Evolutionary conservation across 805 yeast genomes (phyloP).

Genomic region (Kluyveromyces wickerhamii): DNA sequence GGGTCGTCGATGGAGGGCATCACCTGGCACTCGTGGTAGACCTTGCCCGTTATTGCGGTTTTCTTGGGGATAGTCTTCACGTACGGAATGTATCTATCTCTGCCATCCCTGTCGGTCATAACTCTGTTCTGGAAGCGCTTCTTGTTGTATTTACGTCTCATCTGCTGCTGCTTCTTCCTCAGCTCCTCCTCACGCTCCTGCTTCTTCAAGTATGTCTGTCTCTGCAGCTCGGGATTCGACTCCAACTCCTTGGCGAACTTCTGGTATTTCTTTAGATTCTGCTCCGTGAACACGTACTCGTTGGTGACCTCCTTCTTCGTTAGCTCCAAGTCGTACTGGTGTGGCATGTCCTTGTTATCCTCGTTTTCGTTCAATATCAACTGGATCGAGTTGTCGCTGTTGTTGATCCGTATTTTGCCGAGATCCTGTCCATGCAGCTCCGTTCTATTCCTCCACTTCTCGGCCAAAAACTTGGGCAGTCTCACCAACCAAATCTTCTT

Average conservation of each 20-base stretch:
- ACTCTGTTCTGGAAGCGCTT: conserved; percentile 29
- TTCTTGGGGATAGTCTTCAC: conserved; percentile 84
- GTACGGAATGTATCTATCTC: conserved; percentile 58
- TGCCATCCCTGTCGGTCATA: conserved; percentile 33
- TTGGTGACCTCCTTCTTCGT: conserved; percentile 76
- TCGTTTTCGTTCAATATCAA: conserved; percentile 44
- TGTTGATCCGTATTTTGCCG: conserved; percentile 71
- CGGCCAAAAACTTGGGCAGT: conserved; percentile 79
- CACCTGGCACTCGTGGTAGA: conserved; percentile 86
- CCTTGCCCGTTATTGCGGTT: conserved; percentile 78
- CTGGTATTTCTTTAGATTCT: conserved; percentile 56
- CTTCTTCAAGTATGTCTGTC: conserved; percentile 27
- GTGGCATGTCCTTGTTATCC: conserved; percentile 56
- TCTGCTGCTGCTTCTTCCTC: conserved; percentile 32
- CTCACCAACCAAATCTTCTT: conserved; percentile 90
- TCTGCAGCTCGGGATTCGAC: conserved; percentile 32
- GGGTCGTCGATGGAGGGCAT: conserved; percentile 70
- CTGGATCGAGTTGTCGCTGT: conserved; percentile 43
- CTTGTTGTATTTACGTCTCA: conserved; percentile 32
- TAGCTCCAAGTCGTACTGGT: conserved; percentile 72
- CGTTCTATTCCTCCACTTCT: conserved; percentile 63
- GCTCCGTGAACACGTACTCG: conserved; percentile 82
- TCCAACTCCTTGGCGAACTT: conserved; percentile 30
- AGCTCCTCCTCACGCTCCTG: conserved; percentile 30
- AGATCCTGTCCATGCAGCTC: conserved; percentile 63